Evolutionary conservation across 495 filamentous ascomycete genomes (phyloP).

Genomic region (Articulospora tetracladia): DNA sequence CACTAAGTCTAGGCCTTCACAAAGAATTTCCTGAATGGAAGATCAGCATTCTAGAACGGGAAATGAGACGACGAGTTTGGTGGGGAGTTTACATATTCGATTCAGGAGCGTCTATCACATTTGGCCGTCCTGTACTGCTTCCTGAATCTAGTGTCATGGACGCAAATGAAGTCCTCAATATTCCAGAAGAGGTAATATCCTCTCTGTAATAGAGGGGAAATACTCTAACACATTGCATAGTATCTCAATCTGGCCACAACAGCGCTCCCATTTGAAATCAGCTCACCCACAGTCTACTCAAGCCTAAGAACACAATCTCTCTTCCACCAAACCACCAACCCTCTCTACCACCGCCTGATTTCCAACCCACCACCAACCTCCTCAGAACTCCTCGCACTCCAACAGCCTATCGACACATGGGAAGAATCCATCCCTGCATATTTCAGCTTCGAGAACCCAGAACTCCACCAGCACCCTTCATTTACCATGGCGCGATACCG

Average conservation of each 20-base stretch:
- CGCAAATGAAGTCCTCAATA: constrained; percentile 40
- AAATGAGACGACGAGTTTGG: constrained; percentile 28
- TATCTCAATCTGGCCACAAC: constrained; percentile 26
- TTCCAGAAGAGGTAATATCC: constrained; percentile 36
- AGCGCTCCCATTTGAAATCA: constrained; percentile 37
- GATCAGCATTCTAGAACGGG: constrained; percentile 42
- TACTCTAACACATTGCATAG: neutral
- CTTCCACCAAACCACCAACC: constrained; percentile 47
- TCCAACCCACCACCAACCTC: constrained; percentile 45
- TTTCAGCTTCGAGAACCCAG: constrained; percentile 21
- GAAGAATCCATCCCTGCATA: constrained; percentile 41
- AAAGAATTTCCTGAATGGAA: constrained; percentile 54
- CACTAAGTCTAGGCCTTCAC: constrained; percentile 50
- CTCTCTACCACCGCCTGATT: constrained; percentile 47
- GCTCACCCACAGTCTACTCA: constrained; percentile 45
- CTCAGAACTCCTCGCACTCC: constrained; percentile 41
- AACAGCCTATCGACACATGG: constrained; percentile 46
- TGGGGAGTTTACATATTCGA: constrained; percentile 29
- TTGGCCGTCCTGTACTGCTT: constrained; percentile 35
- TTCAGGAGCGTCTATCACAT: constrained; percentile 28
- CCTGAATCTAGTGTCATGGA: constrained; percentile 46
- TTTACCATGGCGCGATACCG: constrained; percentile 45
- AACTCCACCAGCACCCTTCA: constrained; percentile 32
- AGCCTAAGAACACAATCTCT: constrained; percentile 43
- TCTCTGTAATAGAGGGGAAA: no score